Conservation (phyloP, 331 rosid species). For the Acacia pycnantha region DNA sequence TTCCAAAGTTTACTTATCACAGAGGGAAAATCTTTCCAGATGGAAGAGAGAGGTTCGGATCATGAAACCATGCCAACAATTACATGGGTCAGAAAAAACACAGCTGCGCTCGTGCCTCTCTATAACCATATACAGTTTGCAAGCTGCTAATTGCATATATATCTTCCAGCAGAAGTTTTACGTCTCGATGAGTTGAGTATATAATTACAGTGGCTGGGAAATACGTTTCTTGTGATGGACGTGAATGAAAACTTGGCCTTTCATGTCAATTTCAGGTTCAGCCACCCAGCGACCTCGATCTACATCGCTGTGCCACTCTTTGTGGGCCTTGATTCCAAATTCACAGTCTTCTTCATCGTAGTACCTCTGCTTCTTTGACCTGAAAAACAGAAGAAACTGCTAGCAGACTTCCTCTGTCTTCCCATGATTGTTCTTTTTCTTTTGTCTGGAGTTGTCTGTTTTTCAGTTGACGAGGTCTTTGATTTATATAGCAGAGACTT, state of each 20-base stretch:
- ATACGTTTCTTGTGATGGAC: constrained; percentile 28
- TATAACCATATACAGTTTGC: constrained; percentile 1
- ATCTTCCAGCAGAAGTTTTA: not conserved
- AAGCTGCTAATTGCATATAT: not conserved
- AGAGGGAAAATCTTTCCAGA: too few relatives aligned
- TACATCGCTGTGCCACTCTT: constrained; percentile 43
- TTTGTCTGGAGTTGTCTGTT: constrained; percentile 1
- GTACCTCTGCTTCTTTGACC: constrained; percentile 23
- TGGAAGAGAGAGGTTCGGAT: too few relatives aligned
- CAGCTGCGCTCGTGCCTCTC: not conserved
- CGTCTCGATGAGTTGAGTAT: not conserved
- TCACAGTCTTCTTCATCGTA: constrained; percentile 3
- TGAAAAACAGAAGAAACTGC: constrained; percentile 18
- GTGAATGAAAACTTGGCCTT: constrained; percentile 44
- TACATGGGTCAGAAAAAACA: too few relatives aligned
- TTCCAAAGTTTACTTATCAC: too few relatives aligned
- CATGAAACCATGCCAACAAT: too few relatives aligned
- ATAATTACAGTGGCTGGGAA: constrained; percentile 37
- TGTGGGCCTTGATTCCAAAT: constrained; percentile 10
- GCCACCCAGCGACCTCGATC: constrained; percentile 52
- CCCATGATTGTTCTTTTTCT: not conserved
- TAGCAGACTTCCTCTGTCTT: not conserved
- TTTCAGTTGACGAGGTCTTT: constrained; percentile 1
- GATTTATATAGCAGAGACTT: constrained; percentile 30
- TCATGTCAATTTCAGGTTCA: constrained; percentile 45